Evolutionary conservation across 1,139 yeast species (phyloP), one percentile per base, ranked within the genome.

Genomic region (Suhomyces coccinellae): DNA sequence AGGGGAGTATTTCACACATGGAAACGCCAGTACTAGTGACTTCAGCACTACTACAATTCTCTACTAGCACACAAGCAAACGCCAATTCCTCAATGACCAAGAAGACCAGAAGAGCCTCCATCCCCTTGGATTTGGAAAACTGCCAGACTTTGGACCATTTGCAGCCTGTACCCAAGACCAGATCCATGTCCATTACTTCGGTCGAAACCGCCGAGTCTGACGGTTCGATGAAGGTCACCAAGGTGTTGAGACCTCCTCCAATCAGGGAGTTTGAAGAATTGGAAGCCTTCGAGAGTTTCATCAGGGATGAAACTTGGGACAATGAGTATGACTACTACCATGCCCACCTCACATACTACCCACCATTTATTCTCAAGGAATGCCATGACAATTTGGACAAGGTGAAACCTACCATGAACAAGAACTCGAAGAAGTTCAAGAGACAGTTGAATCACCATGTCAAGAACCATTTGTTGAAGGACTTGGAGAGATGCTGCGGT

Each of bases 371-470:
- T 40, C 57, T 85, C 64, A 77, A 78, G 54, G 85, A 80, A 53
- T 77, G 85, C 51, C 87, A 82, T 54, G 80, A 83, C 48, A 82
- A 85, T 60, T 79, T 82, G 47, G 93, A 85, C 47, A 84, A 83
- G 63, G 79, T 85, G 49, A 84, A 85, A 63, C 85, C 86, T 40
- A 82, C 87, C 42, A 80, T 79, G 72, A 85, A 85, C 67, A 81
- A 84, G 48, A 82, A 84, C 60, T 82, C 85, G 47, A 79, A 82
- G 56, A 85, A 85, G 66, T 85, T 84, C 61, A 82, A 80, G 55
- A 77, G 93, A 62, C 85, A 85, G 60, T 73, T 85, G 64, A 85
- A 83, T 60, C 91, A 85, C 63, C 93, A 85, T 57, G 73, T 85
- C 45, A 80, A 82, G 58, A 83, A 83, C 58, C 91, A 85, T 63